Base-by-base conservation (phyloP, 805 yeast genomes). In the Kazachstania bromeliacearum region DNA sequence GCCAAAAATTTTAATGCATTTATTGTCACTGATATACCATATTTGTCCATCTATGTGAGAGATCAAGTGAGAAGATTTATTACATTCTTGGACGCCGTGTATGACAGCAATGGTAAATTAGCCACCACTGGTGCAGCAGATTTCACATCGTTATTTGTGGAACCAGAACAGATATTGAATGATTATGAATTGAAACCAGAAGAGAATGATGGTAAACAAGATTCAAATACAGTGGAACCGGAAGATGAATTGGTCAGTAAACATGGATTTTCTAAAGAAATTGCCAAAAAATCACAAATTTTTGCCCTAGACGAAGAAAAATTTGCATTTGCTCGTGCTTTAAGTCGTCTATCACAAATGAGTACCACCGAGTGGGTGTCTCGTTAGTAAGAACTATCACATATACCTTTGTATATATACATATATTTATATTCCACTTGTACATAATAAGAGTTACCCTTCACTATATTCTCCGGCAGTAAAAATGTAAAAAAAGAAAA, bases 281-380 rank as follows among this genome's bases (percentile, higher is more conserved):
- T 81, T 40, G 88, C 85, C 8, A 71, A 75, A 46, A 75, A 76
- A 52, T 82, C 87, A 1, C 75, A 46, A 25, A 73, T 83, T 73
- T 89, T 92, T 63, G 84, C 83, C 5, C 71, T 92, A 28, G 97
- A 87, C 59, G 98, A 89, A 59, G 98, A 89, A 62, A 74, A 80
- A 57, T 92, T 89, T 64, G 98, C 98, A 15, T 89, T 89, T 67
- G 95, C 96, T 0, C 73, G 98, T 54, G 96, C 97, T 0, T 66
- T 89, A 40, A 79, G 92, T 48, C 75, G 98, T 55, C 67, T 92
- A 46, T 73, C 88, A 29, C 97, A 89, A 48, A 89, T 89, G 96
- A 79, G 94, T 46, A 81, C 95, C 4, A 79, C 78, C 18, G 94
- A 82, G 35, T 89, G 98, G 98, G 78, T 85, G 5, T 34, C 37